Conservation (phyloP, 768 basidiomycete species). For the Mycena crocata region DNA sequence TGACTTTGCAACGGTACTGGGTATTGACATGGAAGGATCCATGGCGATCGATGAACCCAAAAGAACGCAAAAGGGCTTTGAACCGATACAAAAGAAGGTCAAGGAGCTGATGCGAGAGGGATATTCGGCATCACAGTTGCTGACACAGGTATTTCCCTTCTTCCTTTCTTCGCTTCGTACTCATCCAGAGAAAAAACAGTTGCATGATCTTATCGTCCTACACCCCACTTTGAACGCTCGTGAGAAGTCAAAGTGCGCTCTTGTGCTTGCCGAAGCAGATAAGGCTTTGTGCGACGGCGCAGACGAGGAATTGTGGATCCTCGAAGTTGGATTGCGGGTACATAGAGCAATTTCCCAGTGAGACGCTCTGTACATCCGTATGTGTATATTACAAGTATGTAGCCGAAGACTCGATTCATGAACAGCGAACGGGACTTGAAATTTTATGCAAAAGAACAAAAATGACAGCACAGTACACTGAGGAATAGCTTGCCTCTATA, state of each 20-base stretch:
- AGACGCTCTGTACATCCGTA: not conserved
- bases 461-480: slow-evolving; percentile 32
- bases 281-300: slow-evolving; percentile 96
- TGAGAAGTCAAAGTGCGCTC: slow-evolving; percentile 83
- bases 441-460: slow-evolving; percentile 34
- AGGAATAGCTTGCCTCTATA: slow-evolving; percentile 31
- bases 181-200: slow-evolving; percentile 59
- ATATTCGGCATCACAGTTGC: slow-evolving; percentile 90
- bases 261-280: slow-evolving; percentile 94
- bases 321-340: slow-evolving; percentile 87
- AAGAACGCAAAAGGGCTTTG: slow-evolving; percentile 58
- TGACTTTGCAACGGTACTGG: slow-evolving; percentile 76
- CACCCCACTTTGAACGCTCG: slow-evolving; percentile 84
- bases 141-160: slow-evolving; percentile 77
- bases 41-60: slow-evolving; percentile 66
- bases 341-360: slow-evolving; percentile 67
- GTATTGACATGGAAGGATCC: slow-evolving; percentile 69
- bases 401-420: too few relatives aligned
- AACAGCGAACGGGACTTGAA: slow-evolving; percentile 21
- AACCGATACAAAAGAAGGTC: slow-evolving; percentile 75
- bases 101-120: slow-evolving; percentile 86
- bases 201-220: slow-evolving; percentile 90
- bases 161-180: slow-evolving; percentile 35
- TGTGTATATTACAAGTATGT: not conserved
- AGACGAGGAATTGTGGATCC: slow-evolving; percentile 95